phyloP scores from a whole-genome alignment of 495 filamentous ascomycete species.

The Chaetomium tenue region DNA sequence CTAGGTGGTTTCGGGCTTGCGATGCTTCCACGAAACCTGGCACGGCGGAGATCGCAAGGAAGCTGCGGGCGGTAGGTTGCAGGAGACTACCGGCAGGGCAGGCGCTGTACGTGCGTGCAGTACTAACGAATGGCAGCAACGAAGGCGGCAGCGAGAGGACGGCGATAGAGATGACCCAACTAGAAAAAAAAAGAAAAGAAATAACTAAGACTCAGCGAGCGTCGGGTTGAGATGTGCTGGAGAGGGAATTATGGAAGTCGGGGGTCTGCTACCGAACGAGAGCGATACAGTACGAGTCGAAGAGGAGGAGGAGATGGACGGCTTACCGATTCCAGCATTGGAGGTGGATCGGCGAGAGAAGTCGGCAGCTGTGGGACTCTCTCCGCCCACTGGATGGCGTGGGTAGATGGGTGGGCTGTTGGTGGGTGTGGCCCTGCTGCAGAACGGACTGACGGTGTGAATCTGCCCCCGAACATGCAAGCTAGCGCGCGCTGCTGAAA shows the following conservation, averaged over 20 bases:
- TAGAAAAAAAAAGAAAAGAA: slow-evolving; percentile 8
- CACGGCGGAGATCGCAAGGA: not conserved
- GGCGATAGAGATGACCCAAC: not conserved
- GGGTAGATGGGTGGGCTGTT: not conserved
- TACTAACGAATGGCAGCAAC: slow-evolving; percentile 21
- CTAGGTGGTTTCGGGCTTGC: not conserved
- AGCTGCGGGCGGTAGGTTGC: slow-evolving; percentile 1
- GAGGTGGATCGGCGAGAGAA: slow-evolving; percentile 16
- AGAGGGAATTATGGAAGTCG: slow-evolving; percentile 8
- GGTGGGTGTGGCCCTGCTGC: slow-evolving; percentile 4
- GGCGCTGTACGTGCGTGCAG: not conserved
- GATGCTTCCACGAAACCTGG: not conserved
- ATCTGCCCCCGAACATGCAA: not conserved
- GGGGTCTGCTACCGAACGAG: slow-evolving; percentile 1
- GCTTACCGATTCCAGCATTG: not conserved
- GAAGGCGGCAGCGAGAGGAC: slow-evolving; percentile 20
- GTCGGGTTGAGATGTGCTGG: slow-evolving; percentile 17
- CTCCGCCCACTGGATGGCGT: no score
- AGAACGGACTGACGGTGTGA: not conserved
- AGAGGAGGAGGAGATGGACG: not conserved
- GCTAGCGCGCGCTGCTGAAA: not conserved
- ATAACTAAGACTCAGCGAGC: slow-evolving; percentile 20
- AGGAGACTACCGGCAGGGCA: not conserved
- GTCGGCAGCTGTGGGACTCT: slow-evolving; percentile 5
- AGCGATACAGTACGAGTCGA: slow-evolving; percentile 6